Evolutionary conservation across 2,329 filamentous ascomycete species (phyloP).

Genomic region (Talaromyces sp.): DNA sequence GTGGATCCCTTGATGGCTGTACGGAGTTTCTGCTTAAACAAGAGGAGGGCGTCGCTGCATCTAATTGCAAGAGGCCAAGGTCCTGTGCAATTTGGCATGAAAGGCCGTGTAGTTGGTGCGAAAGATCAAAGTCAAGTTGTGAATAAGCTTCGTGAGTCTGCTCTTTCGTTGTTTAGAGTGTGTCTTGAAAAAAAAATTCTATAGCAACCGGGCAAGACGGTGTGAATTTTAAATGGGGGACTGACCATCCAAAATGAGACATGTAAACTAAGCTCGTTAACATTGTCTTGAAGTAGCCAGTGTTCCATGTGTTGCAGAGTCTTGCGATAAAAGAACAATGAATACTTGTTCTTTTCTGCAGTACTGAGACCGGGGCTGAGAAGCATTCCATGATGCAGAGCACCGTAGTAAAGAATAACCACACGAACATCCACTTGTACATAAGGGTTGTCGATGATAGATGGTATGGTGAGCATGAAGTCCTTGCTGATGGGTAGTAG

Average conservation of each 20-base stretch:
- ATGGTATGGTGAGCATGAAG: neutral
- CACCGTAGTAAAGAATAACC: neutral
- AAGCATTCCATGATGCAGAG: neutral
- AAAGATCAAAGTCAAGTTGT: neutral
- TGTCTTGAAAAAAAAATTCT: neutral
- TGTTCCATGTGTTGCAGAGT: neutral
- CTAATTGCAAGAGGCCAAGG: neutral
- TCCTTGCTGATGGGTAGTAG: neutral
- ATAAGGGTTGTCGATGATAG: neutral
- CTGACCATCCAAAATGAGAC: constrained; percentile 1
- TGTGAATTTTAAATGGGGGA: neutral
- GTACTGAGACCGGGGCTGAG: neutral
- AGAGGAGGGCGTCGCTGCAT: neutral
- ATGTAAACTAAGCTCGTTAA: neutral
- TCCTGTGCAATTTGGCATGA: neutral
- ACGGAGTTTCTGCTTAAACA: neutral
- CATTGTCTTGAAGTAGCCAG: neutral
- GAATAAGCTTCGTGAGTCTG: neutral
- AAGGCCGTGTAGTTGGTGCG: neutral
- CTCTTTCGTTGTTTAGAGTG: neutral
- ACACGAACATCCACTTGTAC: neutral
- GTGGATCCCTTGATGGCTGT: neutral
- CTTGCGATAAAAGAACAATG: neutral
- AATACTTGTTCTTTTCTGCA: neutral
- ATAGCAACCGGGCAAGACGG: neutral